phyloP scores from a whole-genome alignment of 805 yeast genomes.

The Metschnikowia proteae region DNA sequence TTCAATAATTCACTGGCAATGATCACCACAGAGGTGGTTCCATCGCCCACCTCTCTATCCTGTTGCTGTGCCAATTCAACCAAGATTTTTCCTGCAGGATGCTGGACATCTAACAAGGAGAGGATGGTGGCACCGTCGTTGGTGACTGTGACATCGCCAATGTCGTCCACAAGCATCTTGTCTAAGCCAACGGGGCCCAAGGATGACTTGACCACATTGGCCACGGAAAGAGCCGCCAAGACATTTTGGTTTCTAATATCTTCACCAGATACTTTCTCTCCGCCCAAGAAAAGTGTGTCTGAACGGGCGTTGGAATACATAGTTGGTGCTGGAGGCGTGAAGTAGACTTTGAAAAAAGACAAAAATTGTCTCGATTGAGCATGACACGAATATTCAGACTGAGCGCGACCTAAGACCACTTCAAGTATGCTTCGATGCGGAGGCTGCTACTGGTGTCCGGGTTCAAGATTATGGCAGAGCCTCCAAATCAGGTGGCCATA shows the following conservation, averaged over 20 bases:
- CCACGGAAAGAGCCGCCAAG: constrained; percentile 83
- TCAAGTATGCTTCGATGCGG: neutral
- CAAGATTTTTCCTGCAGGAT: constrained; percentile 96
- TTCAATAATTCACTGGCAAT: constrained; percentile 89
- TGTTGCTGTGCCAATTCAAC: constrained; percentile 98
- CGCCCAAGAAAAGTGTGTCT: constrained; percentile 91
- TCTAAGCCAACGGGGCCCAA: constrained; percentile 98
- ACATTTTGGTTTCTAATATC: constrained; percentile 96
- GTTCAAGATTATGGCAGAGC: too few species aligned
- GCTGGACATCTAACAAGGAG: constrained; percentile 88
- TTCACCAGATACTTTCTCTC: constrained; percentile 93
- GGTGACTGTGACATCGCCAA: constrained; percentile 97
- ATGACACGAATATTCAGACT: constrained; percentile 1
- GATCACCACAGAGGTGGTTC: constrained; percentile 95
- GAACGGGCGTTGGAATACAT: constrained; percentile 81
- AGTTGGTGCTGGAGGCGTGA: constrained; percentile 11
- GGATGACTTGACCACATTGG: constrained; percentile 84
- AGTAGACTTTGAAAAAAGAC: constrained; percentile 4
- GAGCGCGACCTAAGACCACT: constrained; percentile 1
- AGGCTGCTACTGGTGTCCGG: neutral
- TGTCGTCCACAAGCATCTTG: constrained; percentile 97
- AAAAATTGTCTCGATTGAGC: constrained; percentile 5
- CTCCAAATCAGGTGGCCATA: too few species aligned
- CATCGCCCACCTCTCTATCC: constrained; percentile 98
- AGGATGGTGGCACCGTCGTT: constrained; percentile 98